Percentiles rank a stretch among this genome's conserved stretches.
Conservation (phyloP, 2,329 filamentous ascomycete species). For the Aspergillus melleus region DNA sequence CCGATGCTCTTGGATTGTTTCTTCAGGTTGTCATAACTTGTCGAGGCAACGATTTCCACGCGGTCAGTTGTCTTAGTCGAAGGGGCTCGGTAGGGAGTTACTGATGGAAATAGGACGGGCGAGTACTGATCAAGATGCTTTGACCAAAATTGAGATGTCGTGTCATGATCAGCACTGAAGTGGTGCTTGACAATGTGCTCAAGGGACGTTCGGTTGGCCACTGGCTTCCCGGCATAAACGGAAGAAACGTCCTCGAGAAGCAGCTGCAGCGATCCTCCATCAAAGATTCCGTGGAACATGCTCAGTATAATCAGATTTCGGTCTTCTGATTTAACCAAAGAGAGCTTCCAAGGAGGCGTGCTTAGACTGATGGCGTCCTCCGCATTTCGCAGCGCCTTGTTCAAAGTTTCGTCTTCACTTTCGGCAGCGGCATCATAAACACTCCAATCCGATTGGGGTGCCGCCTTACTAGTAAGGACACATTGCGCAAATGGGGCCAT, state of each 20-base stretch:
- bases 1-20: constrained; percentile 28
- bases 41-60: constrained; percentile 25
- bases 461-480: constrained; percentile 22
- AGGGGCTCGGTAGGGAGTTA: constrained; percentile 21
- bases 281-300: constrained; percentile 41
- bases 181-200: constrained; percentile 28
- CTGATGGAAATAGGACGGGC: constrained; percentile 23
- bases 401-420: constrained; percentile 21
- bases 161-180: constrained; percentile 21
- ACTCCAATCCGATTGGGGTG: constrained; percentile 15
- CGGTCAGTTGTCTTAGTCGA: constrained; percentile 14
- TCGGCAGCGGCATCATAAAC: constrained; percentile 11
- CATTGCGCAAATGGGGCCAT: constrained; percentile 39
- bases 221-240: constrained; percentile 15
- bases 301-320: constrained; percentile 27
- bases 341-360: constrained; percentile 24
- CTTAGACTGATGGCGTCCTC: constrained; percentile 22
- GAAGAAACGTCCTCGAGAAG: constrained; percentile 33
- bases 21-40: constrained; percentile 28
- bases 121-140: constrained; percentile 21
- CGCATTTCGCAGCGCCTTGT: constrained; percentile 17
- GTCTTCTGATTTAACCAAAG: constrained; percentile 16
- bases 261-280: constrained; percentile 37
- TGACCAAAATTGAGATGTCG: constrained; percentile 24
- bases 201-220: constrained; percentile 21